These are phyloP conservation scores for Glonium stellatum DNA, from an alignment of 495 filamentous ascomycete genomes.

Conservation along the genomic window DNA sequence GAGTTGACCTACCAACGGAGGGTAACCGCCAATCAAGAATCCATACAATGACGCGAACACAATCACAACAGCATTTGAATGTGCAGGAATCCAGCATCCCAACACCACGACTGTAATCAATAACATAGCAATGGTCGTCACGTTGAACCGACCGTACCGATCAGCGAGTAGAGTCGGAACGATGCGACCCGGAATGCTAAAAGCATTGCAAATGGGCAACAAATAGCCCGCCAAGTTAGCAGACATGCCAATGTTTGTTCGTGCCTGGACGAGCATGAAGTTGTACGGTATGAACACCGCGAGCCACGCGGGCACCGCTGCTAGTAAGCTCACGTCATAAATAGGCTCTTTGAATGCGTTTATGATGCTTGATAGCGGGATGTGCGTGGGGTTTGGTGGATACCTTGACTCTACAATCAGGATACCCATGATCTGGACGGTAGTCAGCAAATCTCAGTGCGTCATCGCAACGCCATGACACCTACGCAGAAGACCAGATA, in stretches of 20 bases:
- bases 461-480: background rate
- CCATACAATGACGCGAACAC: conserved; percentile 62
- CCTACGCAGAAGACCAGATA: conserved; percentile 40
- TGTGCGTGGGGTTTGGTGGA: conserved; percentile 47
- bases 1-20: conserved; percentile 57
- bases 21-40: conserved; percentile 65
- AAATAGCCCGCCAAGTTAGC: conserved; percentile 52
- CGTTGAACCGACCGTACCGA: conserved; percentile 65
- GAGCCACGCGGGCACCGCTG: conserved; percentile 57
- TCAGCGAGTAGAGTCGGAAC: conserved; percentile 67
- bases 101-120: conserved; percentile 58
- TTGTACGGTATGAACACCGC: conserved; percentile 71
- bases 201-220: conserved; percentile 63
- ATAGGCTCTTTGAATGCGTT: conserved; percentile 52
- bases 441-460: conserved; percentile 6
- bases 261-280: conserved; percentile 57
- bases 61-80: conserved; percentile 55
- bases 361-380: conserved; percentile 51
- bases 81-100: conserved; percentile 60
- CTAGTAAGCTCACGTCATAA: conserved; percentile 47
- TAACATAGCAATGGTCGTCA: conserved; percentile 56
- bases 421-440: conserved; percentile 53
- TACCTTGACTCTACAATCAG: conserved; percentile 58
- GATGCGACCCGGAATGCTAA: conserved; percentile 64
- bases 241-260: conserved; percentile 51